A percentile compares a stretch with the other conserved stretches of the same genome.
These are phyloP conservation scores for Ceriops decandra DNA, from an alignment of 345 rosid species.

Conservation along the genomic window DNA sequence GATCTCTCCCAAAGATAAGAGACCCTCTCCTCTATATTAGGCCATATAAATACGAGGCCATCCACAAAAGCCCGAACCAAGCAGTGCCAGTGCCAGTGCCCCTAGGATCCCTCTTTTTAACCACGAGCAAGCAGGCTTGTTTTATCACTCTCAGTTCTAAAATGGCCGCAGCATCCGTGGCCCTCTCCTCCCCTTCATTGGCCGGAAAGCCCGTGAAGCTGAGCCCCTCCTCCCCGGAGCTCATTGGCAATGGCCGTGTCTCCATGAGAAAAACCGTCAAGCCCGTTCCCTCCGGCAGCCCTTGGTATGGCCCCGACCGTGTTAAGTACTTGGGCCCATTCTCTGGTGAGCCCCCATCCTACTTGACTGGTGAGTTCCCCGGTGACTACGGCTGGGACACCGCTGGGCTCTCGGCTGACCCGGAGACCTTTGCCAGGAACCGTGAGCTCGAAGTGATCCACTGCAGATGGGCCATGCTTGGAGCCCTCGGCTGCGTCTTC, in stretches of 20 bases:
- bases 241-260: constrained; percentile 52
- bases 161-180: constrained; percentile 69
- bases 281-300: constrained; percentile 48
- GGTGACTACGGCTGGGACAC: constrained; percentile 80
- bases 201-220: constrained; percentile 61
- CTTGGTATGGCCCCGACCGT: constrained; percentile 74
- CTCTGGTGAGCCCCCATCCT: constrained; percentile 61
- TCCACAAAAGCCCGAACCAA: too few species aligned
- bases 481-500: constrained; percentile 75
- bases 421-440: constrained; percentile 85
- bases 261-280: constrained; percentile 52
- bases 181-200: constrained; percentile 63
- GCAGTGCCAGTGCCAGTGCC: too few species aligned
- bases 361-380: constrained; percentile 77
- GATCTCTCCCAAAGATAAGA: too few species aligned
- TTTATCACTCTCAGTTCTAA: too few species aligned
- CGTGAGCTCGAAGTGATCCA: constrained; percentile 87
- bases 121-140: background rate
- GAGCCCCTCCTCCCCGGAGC: constrained; percentile 36
- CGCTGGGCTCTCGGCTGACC: constrained; percentile 84
- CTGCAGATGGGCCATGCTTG: constrained; percentile 77
- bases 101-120: too few species aligned
- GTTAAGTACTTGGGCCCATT: constrained; percentile 75
- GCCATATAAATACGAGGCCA: too few species aligned
- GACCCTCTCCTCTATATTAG: too few species aligned